Evolutionary conservation across 208 protist genomes (phyloP).

Genomic region (Acanthamoeba castellanii): DNA sequence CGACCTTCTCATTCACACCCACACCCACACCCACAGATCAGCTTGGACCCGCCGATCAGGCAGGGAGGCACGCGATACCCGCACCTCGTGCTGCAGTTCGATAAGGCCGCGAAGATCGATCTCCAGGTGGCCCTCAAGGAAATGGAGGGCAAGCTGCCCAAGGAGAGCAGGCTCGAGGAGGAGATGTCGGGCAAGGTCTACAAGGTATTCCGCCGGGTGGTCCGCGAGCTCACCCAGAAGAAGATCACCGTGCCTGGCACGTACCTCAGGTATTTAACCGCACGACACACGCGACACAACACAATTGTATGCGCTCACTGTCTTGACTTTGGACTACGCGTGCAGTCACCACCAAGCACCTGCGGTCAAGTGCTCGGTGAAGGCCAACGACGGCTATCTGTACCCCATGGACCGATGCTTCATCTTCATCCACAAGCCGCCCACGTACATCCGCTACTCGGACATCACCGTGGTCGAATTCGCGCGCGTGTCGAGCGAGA

Average conservation of each 20-base stretch:
- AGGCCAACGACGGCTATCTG: slow-evolving; percentile 85
- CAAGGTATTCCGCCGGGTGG: slow-evolving; percentile 70
- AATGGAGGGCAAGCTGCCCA: slow-evolving; percentile 53
- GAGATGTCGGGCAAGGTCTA: slow-evolving; percentile 75
- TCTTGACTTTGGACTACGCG: background rate
- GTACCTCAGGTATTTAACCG: slow-evolving; percentile 6
- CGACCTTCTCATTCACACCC: background rate
- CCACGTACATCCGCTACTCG: slow-evolving; percentile 80
- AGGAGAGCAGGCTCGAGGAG: slow-evolving; percentile 75
- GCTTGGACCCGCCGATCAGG: slow-evolving; percentile 83
- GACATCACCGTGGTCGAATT: slow-evolving; percentile 85
- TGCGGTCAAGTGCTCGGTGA: slow-evolving; percentile 83
- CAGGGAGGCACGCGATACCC: slow-evolving; percentile 84
- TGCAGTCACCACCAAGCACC: background rate
- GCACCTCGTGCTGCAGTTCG: slow-evolving; percentile 84
- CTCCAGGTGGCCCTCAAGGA: slow-evolving; percentile 78
- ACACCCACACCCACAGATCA: slow-evolving; percentile 32
- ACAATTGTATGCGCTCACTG: too few relatives aligned
- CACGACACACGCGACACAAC: too few relatives aligned
- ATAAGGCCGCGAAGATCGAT: slow-evolving; percentile 38
- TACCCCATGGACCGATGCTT: slow-evolving; percentile 85
- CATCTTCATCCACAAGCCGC: slow-evolving; percentile 88
- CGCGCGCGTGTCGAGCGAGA: slow-evolving; percentile 69
- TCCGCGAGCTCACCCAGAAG: slow-evolving; percentile 75
- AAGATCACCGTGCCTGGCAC: slow-evolving; percentile 70